A percentile compares a stretch with the other conserved stretches of the same genome.
Conservation (phyloP, 78 protist species). For the Tieghemostelium lacteum region DNA sequence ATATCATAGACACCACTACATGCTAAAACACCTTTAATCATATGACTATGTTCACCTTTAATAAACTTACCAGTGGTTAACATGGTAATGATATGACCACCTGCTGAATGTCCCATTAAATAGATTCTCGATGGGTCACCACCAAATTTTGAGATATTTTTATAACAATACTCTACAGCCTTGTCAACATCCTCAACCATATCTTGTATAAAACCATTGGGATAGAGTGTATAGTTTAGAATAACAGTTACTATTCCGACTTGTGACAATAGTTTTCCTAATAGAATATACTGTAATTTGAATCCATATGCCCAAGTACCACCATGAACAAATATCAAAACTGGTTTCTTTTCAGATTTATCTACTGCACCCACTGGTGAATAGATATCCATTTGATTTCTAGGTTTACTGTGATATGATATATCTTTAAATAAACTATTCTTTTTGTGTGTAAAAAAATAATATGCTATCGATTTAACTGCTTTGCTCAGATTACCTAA, state of each 20-base stretch:
- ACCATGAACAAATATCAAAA: conserved; percentile 46
- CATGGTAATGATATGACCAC: conserved; percentile 48
- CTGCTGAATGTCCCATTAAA: conserved; percentile 66
- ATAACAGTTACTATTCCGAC: conserved; percentile 27
- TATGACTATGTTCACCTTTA: neutral
- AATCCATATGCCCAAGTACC: conserved; percentile 38
- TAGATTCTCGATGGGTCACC: neutral
- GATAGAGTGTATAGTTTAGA: conserved; percentile 45
- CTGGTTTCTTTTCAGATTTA: neutral
- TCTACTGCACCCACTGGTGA: neutral
- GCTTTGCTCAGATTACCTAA: neutral
- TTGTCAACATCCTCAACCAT: conserved; percentile 20
- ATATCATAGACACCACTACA: neutral
- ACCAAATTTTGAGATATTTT: conserved; percentile 13
- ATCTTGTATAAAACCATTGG: conserved; percentile 33
- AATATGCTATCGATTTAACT: neutral
- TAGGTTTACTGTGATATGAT: conserved; percentile 19
- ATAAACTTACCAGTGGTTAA: neutral
- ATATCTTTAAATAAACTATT: conserved; percentile 11
- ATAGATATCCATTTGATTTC: conserved; percentile 52
- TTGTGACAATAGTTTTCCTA: conserved; percentile 46
- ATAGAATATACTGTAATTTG: conserved; percentile 46
- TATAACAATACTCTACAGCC: neutral
- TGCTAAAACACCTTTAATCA: conserved; percentile 1
- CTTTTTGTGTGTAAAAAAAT: neutral